A percentile compares a stretch with the other conserved stretches of the same genome.
These are phyloP conservation scores for Brassica juncea DNA, from an alignment of 345 rosid species.

Conservation along the genomic window DNA sequence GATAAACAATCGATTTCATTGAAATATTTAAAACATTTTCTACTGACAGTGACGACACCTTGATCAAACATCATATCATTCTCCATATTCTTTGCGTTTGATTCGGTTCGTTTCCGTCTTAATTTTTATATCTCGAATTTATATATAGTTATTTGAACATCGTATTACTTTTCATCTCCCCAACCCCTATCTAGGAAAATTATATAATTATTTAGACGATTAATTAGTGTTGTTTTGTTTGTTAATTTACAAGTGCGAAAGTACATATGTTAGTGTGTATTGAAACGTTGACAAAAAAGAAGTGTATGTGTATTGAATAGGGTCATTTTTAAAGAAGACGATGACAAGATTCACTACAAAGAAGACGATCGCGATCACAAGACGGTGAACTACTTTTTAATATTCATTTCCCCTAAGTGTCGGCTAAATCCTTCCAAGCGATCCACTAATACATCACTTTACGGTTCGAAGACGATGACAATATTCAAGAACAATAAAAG, in stretches of 20 bases:
- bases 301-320: background rate
- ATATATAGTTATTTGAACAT: background rate
- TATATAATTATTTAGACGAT: background rate
- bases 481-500: background rate
- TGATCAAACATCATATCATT: background rate
- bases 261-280: background rate
- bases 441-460: background rate
- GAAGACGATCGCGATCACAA: background rate
- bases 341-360: background rate
- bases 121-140: background rate
- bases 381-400: background rate
- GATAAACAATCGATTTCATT: background rate
- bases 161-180: background rate
- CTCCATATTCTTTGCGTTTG: conserved; percentile 1
- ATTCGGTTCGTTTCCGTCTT: background rate
- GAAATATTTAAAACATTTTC: background rate
- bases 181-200: background rate
- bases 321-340: background rate
- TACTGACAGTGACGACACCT: background rate
- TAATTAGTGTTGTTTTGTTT: background rate
- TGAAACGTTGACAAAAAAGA: background rate
- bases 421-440: background rate
- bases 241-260: background rate
- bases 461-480: background rate
- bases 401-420: background rate